These are phyloP conservation scores for Sporothrix pseudoabietina DNA, from an alignment of 2,329 filamentous ascomycete genomes.

Conservation along the genomic window DNA sequence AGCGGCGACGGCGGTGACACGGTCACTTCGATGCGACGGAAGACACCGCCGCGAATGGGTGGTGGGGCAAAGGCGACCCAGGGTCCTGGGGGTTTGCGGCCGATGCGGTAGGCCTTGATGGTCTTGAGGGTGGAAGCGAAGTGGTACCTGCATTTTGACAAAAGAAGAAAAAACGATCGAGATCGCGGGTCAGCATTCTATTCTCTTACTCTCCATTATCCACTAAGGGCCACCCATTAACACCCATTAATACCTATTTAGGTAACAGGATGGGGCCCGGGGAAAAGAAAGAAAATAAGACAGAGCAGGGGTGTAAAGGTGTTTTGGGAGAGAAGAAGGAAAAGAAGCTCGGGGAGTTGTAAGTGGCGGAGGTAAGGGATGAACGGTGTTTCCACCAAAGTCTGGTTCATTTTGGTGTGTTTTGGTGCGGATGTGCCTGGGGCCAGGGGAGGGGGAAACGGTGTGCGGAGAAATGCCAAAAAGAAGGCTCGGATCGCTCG, in stretches of 20 bases:
- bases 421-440: slow-evolving; percentile 6
- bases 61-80: slow-evolving; percentile 60
- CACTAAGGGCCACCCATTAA: not conserved
- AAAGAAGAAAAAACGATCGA: slow-evolving; percentile 5
- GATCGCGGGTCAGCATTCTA: slow-evolving; percentile 37
- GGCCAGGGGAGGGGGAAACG: slow-evolving; percentile 6
- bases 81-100: slow-evolving; percentile 54
- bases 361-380: slow-evolving; percentile 15
- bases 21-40: slow-evolving; percentile 22
- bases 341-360: not conserved
- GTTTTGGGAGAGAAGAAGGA: not conserved
- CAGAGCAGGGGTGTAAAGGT: not conserved
- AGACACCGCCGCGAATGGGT: slow-evolving; percentile 49
- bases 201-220: not conserved
- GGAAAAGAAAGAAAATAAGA: not conserved
- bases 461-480: slow-evolving; percentile 30
- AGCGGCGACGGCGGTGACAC: slow-evolving; percentile 21
- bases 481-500: slow-evolving; percentile 27
- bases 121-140: slow-evolving; percentile 54
- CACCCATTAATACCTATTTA: not conserved
- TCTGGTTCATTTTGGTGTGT: not conserved
- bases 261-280: not conserved
- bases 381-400: not conserved
- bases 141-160: slow-evolving; percentile 56
- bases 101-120: slow-evolving; percentile 64